Percentiles rank a stretch among this genome's conserved stretches.
phyloP scores from a whole-genome alignment of 441 rosid genomes.

The Bocquillonia castaneifolia region DNA sequence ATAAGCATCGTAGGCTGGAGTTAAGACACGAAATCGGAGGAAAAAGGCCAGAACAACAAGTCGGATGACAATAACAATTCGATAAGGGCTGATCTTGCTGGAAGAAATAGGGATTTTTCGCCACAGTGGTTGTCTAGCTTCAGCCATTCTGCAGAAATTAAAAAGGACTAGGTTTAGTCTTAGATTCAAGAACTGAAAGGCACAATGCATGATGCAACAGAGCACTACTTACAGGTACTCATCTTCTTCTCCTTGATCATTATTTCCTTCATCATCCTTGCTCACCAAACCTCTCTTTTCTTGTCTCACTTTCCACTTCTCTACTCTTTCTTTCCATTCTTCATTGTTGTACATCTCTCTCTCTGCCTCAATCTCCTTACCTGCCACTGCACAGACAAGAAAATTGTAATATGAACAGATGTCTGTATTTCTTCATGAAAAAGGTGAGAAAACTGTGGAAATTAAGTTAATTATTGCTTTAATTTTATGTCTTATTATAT shows the following conservation, averaged over 20 bases:
- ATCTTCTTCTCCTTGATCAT: constrained; percentile 63
- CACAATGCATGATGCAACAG: not conserved
- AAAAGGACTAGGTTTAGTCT: not conserved
- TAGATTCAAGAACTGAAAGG: not conserved
- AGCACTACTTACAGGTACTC: constrained; percentile 55
- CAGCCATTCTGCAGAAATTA: constrained; percentile 59
- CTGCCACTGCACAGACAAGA: constrained; percentile 37
- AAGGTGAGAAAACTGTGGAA: not conserved
- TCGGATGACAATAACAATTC: constrained; percentile 76
- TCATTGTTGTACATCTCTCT: constrained; percentile 55
- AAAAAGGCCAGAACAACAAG: constrained; percentile 64
- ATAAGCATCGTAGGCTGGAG: constrained; percentile 78
- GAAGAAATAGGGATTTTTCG: constrained; percentile 76
- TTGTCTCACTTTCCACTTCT: constrained; percentile 81
- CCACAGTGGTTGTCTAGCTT: constrained; percentile 89
- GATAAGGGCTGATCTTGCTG: constrained; percentile 78
- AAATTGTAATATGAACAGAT: not conserved
- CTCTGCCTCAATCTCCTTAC: constrained; percentile 68
- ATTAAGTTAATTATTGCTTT: too few species aligned
- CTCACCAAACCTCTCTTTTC: constrained; percentile 71
- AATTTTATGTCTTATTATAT: too few species aligned
- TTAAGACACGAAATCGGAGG: constrained; percentile 75
- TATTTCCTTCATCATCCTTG: constrained; percentile 50
- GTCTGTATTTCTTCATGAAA: not conserved
- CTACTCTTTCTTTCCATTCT: constrained; percentile 86